These are phyloP conservation scores for Oryza punctata DNA, from an alignment of 176 grass and related monocot species.

Conservation along the genomic window DNA sequence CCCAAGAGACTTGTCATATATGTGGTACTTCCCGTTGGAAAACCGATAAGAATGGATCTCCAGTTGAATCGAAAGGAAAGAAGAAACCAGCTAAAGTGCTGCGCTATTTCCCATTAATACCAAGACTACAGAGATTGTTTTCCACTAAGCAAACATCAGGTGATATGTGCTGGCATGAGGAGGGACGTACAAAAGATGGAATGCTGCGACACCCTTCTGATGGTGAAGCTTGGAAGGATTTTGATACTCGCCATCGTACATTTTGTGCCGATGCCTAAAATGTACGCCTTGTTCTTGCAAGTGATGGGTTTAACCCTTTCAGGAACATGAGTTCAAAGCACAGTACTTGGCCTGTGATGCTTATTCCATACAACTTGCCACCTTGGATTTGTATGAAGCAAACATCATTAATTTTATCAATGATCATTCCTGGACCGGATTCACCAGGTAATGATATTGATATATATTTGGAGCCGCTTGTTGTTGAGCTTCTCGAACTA, in stretches of 20 bases:
- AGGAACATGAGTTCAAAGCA: constrained; percentile 22
- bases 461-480: not conserved
- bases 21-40: not conserved
- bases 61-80: not conserved
- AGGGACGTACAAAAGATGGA: constrained; percentile 14
- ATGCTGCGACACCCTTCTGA: not conserved
- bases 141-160: not conserved
- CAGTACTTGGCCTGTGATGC: constrained; percentile 28
- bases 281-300: not conserved
- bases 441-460: constrained; percentile 4
- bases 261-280: not conserved
- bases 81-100: constrained; percentile 37
- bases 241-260: not conserved
- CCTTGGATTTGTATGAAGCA: constrained; percentile 24
- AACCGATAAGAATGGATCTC: not conserved
- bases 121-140: constrained; percentile 33
- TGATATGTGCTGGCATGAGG: constrained; percentile 33
- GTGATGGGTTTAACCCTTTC: constrained; percentile 30
- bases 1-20: constrained; percentile 2
- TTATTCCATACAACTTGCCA: constrained; percentile 36
- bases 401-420: not conserved
- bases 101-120: constrained; percentile 40
- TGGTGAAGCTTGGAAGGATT: not conserved
- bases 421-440: not conserved
- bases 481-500: not conserved